phyloP scores from a whole-genome alignment of 345 rosid species.

The Lepidium didymum region DNA sequence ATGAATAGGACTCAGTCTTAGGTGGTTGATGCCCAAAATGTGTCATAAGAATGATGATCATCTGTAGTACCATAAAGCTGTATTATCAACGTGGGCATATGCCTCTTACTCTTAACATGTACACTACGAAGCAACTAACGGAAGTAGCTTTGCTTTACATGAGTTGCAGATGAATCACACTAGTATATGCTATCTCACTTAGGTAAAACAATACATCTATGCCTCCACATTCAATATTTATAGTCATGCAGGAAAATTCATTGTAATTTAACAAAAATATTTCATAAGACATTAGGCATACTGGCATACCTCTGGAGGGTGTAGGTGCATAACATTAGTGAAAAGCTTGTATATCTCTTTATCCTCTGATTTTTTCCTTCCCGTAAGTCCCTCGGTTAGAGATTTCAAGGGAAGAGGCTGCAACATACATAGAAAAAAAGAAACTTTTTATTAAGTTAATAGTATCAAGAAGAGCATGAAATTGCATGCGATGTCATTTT shows the following conservation, averaged over 20 bases:
- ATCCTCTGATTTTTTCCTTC: slow-evolving; percentile 49
- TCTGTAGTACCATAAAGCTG: not conserved
- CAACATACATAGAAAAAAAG: slow-evolving; percentile 13
- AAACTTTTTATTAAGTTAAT: not conserved
- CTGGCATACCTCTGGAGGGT: slow-evolving; percentile 79
- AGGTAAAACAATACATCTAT: not conserved
- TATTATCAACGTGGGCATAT: not conserved
- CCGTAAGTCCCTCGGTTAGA: slow-evolving; percentile 72
- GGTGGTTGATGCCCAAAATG: not conserved
- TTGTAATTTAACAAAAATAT: not conserved
- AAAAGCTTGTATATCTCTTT: slow-evolving; percentile 67
- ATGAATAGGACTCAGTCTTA: not conserved
- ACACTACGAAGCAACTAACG: slow-evolving; percentile 2
- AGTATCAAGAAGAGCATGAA: slow-evolving; percentile 1
- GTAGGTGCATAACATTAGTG: slow-evolving; percentile 54
- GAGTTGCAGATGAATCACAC: not conserved
- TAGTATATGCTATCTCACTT: slow-evolving; percentile 9
- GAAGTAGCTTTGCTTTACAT: not conserved
- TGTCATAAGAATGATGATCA: not conserved
- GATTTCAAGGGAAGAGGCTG: slow-evolving; percentile 83
- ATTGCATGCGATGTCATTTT: not conserved
- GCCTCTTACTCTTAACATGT: not conserved
- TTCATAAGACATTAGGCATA: slow-evolving; percentile 13
- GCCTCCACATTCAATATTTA: not conserved
- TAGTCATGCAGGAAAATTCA: not conserved